Conservation (phyloP, 2,329 filamentous ascomycete genomes). For the Rhinocladiella similis region DNA sequence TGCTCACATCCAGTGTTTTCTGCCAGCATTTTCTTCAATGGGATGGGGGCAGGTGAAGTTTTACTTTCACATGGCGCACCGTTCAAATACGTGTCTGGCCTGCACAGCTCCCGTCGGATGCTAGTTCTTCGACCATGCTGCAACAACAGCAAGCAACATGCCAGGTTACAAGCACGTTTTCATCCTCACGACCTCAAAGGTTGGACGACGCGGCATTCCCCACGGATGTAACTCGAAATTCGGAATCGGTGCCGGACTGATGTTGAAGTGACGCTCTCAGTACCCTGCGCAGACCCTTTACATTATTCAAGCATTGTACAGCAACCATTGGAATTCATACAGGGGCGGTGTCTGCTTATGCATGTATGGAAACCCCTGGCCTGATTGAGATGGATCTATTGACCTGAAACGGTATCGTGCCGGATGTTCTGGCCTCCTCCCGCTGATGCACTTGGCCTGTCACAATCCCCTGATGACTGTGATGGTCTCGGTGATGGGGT, state of each 20-base stretch:
- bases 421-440: constrained; percentile 4
- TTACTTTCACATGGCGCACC: constrained; percentile 4
- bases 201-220: background rate
- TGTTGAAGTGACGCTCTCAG: constrained; percentile 10
- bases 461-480: background rate
- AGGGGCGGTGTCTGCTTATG: background rate
- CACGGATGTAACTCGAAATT: constrained; percentile 14
- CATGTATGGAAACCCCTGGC: constrained; percentile 18
- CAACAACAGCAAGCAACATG: background rate
- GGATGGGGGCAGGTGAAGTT: background rate
- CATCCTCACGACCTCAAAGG: background rate
- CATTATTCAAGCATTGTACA: constrained; percentile 7
- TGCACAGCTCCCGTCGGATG: background rate
- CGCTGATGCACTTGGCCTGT: constrained; percentile 4
- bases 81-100: background rate
- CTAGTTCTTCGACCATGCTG: background rate
- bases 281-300: constrained; percentile 20
- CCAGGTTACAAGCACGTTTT: background rate
- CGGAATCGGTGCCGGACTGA: constrained; percentile 18
- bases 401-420: constrained; percentile 21
- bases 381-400: constrained; percentile 23
- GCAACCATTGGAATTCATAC: too few species aligned
- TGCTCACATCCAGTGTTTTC: constrained; percentile 6
- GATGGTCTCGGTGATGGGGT: background rate
- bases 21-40: background rate